Percentiles rank a stretch among this genome's conserved stretches.
These are phyloP conservation scores for Eurotiales sp. DNA, from an alignment of 2,329 filamentous ascomycete species.

Conservation along the genomic window DNA sequence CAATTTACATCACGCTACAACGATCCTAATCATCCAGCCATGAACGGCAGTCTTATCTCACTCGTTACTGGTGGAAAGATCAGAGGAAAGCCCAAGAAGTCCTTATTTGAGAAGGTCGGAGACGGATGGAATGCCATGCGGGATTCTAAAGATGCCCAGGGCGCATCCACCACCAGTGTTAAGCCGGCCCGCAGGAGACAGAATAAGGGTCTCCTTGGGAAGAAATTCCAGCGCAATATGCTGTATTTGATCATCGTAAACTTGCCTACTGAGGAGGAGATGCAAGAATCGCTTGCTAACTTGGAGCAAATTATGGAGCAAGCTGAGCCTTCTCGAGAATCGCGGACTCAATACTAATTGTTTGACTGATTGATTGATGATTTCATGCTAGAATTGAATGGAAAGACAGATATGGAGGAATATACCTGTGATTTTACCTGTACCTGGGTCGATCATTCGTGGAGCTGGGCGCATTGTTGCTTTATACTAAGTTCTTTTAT, in stretches of 20 bases:
- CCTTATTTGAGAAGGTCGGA: background rate
- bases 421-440: too few species aligned
- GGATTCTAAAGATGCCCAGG: background rate
- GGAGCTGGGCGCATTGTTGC: too few species aligned
- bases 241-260: constrained; percentile 52
- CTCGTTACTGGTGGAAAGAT: background rate
- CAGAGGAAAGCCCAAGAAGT: background rate
- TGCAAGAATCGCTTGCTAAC: constrained; percentile 20
- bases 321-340: too few species aligned
- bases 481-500: too few species aligned
- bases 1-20: background rate
- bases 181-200: constrained; percentile 15
- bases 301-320: background rate
- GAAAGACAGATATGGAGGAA: too few species aligned
- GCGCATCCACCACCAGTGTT: background rate
- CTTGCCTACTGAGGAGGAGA: constrained; percentile 44
- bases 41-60: background rate
- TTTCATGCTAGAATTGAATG: too few species aligned
- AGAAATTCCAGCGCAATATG: constrained; percentile 36
- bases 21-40: background rate
- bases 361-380: too few species aligned
- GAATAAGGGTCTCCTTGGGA: background rate
- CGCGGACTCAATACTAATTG: too few species aligned
- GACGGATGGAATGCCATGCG: background rate
- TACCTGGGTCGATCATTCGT: too few species aligned